A percentile compares a stretch with the other conserved stretches of the same genome.
Evolutionary conservation across 2,329 filamentous ascomycete species (phyloP).

Genomic region (Xylaria sp.): DNA sequence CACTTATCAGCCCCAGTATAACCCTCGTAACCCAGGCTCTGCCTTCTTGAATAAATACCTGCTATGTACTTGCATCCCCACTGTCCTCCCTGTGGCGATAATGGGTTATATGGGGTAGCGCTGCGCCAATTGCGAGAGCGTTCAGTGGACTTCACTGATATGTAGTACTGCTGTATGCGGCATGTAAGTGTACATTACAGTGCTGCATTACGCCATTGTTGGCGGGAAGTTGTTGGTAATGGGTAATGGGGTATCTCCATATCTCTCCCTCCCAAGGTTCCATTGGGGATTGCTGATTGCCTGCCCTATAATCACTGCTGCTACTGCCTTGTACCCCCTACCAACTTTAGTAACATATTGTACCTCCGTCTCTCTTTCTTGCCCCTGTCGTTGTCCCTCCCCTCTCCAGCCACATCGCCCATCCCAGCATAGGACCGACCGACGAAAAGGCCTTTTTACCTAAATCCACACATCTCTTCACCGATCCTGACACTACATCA

Average conservation of each 20-base stretch:
- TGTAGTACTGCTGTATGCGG: not conserved
- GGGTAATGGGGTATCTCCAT: not conserved
- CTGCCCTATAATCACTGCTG: not conserved
- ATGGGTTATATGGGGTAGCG: not conserved
- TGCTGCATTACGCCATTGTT: slow-evolving; percentile 23
- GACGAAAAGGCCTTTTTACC: slow-evolving; percentile 43
- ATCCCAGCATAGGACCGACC: slow-evolving; percentile 27
- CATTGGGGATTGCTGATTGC: slow-evolving; percentile 15
- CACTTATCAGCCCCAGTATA: slow-evolving; percentile 6
- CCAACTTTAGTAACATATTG: not conserved
- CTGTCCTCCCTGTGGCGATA: slow-evolving; percentile 12
- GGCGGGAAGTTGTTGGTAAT: not conserved
- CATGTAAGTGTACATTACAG: not conserved
- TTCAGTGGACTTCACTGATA: not conserved
- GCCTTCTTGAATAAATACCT: no score
- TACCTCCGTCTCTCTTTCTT: slow-evolving; percentile 21
- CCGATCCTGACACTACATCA: slow-evolving; percentile 49
- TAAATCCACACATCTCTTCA: slow-evolving; percentile 48
- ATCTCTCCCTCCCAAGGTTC: not conserved
- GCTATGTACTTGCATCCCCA: not conserved
- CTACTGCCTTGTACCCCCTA: not conserved
- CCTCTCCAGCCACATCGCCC: slow-evolving; percentile 48
- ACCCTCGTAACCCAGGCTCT: no score
- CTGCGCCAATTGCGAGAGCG: not conserved
- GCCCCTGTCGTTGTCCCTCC: slow-evolving; percentile 33